A percentile compares a stretch with the other conserved stretches of the same genome.
phyloP scores from a whole-genome alignment of 2,329 filamentous ascomycete species.

The Pseudogymnoascus sp. region DNA sequence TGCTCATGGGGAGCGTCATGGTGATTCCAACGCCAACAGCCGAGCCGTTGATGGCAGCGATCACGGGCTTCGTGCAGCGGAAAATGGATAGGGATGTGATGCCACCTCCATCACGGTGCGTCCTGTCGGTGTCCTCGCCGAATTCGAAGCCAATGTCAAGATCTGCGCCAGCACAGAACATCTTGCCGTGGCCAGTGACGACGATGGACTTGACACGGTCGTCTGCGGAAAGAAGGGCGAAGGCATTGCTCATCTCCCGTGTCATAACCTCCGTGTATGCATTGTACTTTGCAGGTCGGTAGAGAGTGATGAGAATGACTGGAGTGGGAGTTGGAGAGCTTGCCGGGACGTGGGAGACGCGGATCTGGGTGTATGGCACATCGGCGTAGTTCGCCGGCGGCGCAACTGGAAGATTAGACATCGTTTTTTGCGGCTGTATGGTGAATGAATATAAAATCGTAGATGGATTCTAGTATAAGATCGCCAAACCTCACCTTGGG shows the following conservation, averaged over 20 bases:
- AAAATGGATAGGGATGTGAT: conserved; percentile 48
- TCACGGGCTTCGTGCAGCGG: conserved; percentile 50
- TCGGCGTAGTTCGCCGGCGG: conserved; percentile 35
- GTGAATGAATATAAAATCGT: neutral
- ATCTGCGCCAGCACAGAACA: conserved; percentile 55
- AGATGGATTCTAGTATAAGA: neutral
- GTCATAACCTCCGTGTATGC: conserved; percentile 62
- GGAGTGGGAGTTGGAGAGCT: conserved; percentile 50
- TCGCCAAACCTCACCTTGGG: conserved; percentile 1
- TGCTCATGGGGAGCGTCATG: conserved; percentile 49
- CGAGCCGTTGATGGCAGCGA: conserved; percentile 51
- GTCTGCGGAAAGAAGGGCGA: conserved; percentile 45
- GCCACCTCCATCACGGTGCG: conserved; percentile 46
- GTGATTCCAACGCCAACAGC: conserved; percentile 56
- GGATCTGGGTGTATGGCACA: conserved; percentile 38
- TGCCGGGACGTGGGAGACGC: conserved; percentile 42
- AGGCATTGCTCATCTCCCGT: conserved; percentile 51
- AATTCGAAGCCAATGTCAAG: conserved; percentile 34
- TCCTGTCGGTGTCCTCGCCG: conserved; percentile 21
- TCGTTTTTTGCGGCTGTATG: neutral
- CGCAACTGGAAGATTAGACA: conserved; percentile 6
- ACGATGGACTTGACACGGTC: conserved; percentile 48
- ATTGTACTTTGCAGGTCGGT: conserved; percentile 62
- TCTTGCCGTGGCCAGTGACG: conserved; percentile 44
- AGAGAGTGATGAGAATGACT: conserved; percentile 55